Conservation (phyloP, 345 rosid genomes). For the Carallia pectinifolia region DNA sequence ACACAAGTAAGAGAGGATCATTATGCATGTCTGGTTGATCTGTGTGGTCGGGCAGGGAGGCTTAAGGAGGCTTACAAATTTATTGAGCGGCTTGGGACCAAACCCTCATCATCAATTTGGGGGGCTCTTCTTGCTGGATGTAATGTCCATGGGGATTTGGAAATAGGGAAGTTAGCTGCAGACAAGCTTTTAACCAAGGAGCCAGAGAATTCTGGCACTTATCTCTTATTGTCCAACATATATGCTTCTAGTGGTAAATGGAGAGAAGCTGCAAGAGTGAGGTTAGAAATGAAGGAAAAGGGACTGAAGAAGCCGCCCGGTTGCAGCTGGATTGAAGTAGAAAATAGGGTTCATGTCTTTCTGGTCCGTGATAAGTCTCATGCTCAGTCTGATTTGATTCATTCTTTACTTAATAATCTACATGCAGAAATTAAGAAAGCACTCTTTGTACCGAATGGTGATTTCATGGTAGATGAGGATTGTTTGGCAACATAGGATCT, state of each 20-base stretch:
- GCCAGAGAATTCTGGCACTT: constrained; percentile 55
- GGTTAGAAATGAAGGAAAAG: constrained; percentile 55
- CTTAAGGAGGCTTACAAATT: constrained; percentile 47
- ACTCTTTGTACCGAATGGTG: constrained; percentile 3
- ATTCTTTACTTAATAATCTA: constrained; percentile 40
- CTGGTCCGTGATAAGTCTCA: constrained; percentile 57
- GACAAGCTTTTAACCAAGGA: constrained; percentile 44
- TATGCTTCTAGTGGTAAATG: constrained; percentile 51
- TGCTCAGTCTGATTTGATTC: constrained; percentile 31
- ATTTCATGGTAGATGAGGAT: constrained; percentile 5
- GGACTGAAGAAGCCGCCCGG: constrained; percentile 78
- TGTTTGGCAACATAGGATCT: neutral
- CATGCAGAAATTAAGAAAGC: constrained; percentile 42
- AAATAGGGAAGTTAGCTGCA: constrained; percentile 53
- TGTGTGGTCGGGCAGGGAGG: constrained; percentile 68
- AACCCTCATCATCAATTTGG: constrained; percentile 49
- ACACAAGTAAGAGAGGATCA: constrained; percentile 60
- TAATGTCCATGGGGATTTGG: constrained; percentile 42
- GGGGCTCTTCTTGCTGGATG: constrained; percentile 72
- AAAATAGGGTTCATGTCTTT: constrained; percentile 45
- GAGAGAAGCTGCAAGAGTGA: constrained; percentile 51
- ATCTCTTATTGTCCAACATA: constrained; percentile 54
- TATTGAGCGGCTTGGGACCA: constrained; percentile 31
- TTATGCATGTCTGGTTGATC: constrained; percentile 64
- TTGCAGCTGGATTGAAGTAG: constrained; percentile 66